A percentile compares a stretch with the other conserved stretches of the same genome.
Conservation (phyloP, 352 stramenopile species). For the Aphanomyces euteiches region DNA sequence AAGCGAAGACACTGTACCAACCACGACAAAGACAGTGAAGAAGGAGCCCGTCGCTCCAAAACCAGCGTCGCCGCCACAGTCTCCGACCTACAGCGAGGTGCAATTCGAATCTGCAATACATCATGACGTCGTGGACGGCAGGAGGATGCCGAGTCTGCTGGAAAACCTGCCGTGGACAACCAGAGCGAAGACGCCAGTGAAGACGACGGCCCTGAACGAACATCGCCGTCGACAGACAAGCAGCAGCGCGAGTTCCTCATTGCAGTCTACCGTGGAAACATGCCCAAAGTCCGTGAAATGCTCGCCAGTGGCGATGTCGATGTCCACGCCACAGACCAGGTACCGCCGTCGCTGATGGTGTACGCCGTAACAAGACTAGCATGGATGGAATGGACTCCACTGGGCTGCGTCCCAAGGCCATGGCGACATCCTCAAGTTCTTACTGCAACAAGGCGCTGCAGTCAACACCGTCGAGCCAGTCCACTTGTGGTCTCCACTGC, state of each 20-base stretch:
- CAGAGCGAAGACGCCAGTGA: not conserved
- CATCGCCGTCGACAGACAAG: constrained; percentile 46
- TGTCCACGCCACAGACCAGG: constrained; percentile 57
- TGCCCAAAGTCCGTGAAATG: constrained; percentile 51
- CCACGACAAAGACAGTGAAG: not conserved
- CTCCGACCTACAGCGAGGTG: too few relatives aligned
- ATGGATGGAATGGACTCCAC: constrained; percentile 73
- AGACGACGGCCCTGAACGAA: constrained; percentile 35
- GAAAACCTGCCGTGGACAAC: not conserved
- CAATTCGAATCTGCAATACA: too few relatives aligned
- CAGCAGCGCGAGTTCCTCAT: constrained; percentile 60
- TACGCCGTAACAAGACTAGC: constrained; percentile 32
- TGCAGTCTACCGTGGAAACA: constrained; percentile 58
- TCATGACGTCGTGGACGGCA: too few relatives aligned
- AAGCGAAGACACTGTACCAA: constrained; percentile 23
- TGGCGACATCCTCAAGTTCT: constrained; percentile 43
- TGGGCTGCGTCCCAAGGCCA: constrained; percentile 71
- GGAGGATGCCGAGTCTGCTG: too few relatives aligned
- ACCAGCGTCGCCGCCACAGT: too few relatives aligned
- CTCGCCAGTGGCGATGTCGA: constrained; percentile 46
- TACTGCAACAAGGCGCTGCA: constrained; percentile 44
- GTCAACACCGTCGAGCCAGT: constrained; percentile 66
- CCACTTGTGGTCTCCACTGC: constrained; percentile 64
- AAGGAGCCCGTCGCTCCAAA: too few relatives aligned
- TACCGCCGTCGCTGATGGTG: constrained; percentile 22